A percentile compares a stretch with the other conserved stretches of the same genome.
Evolutionary conservation across 1,139 yeast species (phyloP).

Genomic region (Nakaseomyces glabratus): DNA sequence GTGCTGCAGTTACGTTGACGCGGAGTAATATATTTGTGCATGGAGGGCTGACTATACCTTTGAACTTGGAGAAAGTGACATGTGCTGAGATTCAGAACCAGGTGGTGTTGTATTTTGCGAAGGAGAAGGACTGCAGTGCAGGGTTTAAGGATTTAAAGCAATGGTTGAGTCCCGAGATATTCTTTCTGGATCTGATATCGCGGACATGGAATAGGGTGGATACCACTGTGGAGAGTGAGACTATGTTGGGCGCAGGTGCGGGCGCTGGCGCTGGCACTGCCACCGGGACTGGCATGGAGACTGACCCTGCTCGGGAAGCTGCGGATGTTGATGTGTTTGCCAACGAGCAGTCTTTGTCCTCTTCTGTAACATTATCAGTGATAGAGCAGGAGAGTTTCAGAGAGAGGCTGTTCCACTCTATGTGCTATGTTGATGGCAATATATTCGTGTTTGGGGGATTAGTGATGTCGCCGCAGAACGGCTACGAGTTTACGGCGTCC

Average conservation of each 20-base stretch:
- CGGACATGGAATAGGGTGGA: constrained; percentile 46
- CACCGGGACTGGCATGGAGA: too few species aligned
- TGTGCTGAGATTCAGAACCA: constrained; percentile 29
- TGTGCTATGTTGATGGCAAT: constrained; percentile 42
- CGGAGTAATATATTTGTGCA: constrained; percentile 55
- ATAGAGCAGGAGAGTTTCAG: constrained; percentile 32
- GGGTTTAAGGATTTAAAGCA: constrained; percentile 28
- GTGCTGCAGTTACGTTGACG: constrained; percentile 50
- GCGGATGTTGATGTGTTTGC: too few species aligned
- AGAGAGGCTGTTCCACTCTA: constrained; percentile 54
- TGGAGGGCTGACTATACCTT: constrained; percentile 60
- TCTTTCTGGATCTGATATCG: constrained; percentile 49
- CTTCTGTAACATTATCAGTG: not conserved
- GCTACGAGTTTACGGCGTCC: constrained; percentile 38
- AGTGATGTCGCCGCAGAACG: constrained; percentile 27
- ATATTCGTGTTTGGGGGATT: constrained; percentile 61
- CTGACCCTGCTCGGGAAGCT: too few species aligned
- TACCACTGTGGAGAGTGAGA: constrained; percentile 12
- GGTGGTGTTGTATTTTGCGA: constrained; percentile 23
- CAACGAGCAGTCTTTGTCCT: too few species aligned
- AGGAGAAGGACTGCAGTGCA: constrained; percentile 18
- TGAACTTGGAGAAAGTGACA: constrained; percentile 38
- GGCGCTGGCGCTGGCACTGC: not conserved
- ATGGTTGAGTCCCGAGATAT: constrained; percentile 50
- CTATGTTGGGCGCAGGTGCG: not conserved